Evolutionary conservation across 306 rosid species (phyloP), one percentile per base, ranked within the genome.

Genomic region (Glycine tomentella): DNA sequence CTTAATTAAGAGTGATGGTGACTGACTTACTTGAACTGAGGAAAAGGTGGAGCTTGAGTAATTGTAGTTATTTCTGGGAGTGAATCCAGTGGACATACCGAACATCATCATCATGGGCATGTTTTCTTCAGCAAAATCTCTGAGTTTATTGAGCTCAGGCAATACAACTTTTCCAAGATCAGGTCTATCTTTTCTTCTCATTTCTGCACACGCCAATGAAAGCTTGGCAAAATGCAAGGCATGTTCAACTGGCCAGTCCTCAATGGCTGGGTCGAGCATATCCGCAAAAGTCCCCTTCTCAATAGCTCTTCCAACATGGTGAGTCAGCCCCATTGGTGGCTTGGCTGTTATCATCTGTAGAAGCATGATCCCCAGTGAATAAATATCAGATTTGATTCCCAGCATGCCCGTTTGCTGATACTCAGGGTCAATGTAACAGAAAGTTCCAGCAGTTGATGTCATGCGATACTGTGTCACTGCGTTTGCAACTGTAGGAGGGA

Each of bases 401-500:
- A 91, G 91, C 95, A 89, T 83, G 36, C 97, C 98, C 0, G 97
- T 94, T 76, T 92, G 95, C 67, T 94, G 98, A 71, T 92, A 92
- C 87, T 94, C 98, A 1, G 98, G 98, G 55, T 94, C 97, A 36
- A 94, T 92, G 83, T 94, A 94, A 59, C 96, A 94, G 82, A 94
- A 94, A 6, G 98, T 94, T 76, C 98, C 98, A 0, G 98, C 98
- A 7, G 97, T 88, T 77, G 98, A 81, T 38, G 98, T 92, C 97
- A 91, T 88, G 46, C 87, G 88, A 57, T 92, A 94, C 82, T 92
- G 98, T 16, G 98, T 92, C 7, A 88, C 92, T 0, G 79, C 20
- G 73, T 94, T 76, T 9, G 97, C 94, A 48, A 92, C 90, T 1
- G 97, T 87, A 33, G 97, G 88, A 75, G 98, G 98, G 56, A 94